Conservation (phyloP, 768 basidiomycete species). For the Panaeolus papilionaceus region DNA sequence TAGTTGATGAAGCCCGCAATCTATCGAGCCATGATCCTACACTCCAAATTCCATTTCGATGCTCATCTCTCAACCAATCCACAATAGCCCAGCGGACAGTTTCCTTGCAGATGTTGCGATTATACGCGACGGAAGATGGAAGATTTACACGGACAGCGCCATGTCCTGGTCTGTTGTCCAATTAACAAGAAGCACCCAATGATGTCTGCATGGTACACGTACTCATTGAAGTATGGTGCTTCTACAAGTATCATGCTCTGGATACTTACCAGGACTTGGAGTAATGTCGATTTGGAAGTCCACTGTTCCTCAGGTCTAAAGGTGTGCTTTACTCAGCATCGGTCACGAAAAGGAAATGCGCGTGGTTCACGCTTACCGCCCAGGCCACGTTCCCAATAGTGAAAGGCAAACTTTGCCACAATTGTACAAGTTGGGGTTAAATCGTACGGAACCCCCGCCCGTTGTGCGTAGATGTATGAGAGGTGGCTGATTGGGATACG, state of each 20-base stretch:
- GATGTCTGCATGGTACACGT: constrained; percentile 25
- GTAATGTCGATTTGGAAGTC: constrained; percentile 55
- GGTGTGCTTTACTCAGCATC: neutral
- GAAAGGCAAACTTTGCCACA: constrained; percentile 60
- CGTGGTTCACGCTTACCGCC: constrained; percentile 39
- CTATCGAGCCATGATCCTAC: constrained; percentile 34
- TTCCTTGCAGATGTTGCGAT: constrained; percentile 46
- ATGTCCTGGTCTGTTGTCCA: constrained; percentile 48
- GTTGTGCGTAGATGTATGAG: constrained; percentile 59
- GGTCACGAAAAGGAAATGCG: constrained; percentile 12
- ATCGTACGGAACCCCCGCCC: constrained; percentile 53
- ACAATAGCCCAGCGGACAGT: constrained; percentile 60
- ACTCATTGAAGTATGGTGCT: constrained; percentile 64
- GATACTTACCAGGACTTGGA: constrained; percentile 63
- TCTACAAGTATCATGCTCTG: constrained; percentile 66
- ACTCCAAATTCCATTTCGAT: constrained; percentile 51
- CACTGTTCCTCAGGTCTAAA: constrained; percentile 49
- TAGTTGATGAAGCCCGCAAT: constrained; percentile 17
- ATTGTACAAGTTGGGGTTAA: constrained; percentile 62
- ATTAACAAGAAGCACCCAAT: constrained; percentile 9
- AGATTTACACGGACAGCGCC: constrained; percentile 46
- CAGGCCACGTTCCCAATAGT: constrained; percentile 61
- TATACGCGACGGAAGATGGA: constrained; percentile 49
- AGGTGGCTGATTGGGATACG: constrained; percentile 55
- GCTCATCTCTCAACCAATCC: constrained; percentile 54